Conservation (phyloP, 2,329 filamentous ascomycete genomes). For the Nemania bipapillata region DNA sequence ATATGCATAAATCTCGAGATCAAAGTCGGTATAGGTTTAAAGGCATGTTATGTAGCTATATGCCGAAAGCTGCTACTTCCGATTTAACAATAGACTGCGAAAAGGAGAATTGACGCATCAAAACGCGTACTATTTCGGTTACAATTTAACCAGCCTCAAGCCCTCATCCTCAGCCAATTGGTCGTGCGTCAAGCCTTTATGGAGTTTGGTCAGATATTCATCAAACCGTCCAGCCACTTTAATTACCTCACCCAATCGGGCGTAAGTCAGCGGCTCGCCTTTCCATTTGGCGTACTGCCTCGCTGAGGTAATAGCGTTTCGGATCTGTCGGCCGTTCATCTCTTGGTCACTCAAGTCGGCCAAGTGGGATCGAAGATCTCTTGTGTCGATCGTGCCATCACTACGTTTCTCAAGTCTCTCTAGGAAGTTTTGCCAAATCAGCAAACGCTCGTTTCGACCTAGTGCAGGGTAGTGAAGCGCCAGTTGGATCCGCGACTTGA, state of each 20-base stretch:
- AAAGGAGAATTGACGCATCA: too few species aligned
- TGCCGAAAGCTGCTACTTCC: too few species aligned
- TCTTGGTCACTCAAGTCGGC: constrained; percentile 13
- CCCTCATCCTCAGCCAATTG: constrained; percentile 25
- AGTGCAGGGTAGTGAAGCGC: constrained; percentile 28
- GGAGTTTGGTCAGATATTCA: constrained; percentile 20
- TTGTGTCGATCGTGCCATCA: neutral
- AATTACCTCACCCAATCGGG: constrained; percentile 20
- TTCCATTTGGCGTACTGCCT: constrained; percentile 29
- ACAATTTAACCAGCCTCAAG: constrained; percentile 2
- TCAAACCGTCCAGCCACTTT: constrained; percentile 21
- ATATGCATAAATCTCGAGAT: too few species aligned
- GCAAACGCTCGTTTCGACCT: constrained; percentile 1
- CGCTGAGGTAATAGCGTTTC: constrained; percentile 30
- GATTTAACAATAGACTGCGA: too few species aligned
- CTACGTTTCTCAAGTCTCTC: neutral
- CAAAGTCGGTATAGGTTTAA: too few species aligned
- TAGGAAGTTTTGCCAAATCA: constrained; percentile 36
- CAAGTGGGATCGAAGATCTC: constrained; percentile 23
- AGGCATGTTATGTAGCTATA: too few species aligned
- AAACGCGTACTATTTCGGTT: too few species aligned
- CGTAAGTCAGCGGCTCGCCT: constrained; percentile 9
- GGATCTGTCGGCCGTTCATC: constrained; percentile 33
- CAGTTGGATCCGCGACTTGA: constrained; percentile 36
- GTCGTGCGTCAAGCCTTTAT: constrained; percentile 19